Evolutionary conservation across 345 rosid species (phyloP).

Genomic region (Chamaenerion angustifolium): DNA sequence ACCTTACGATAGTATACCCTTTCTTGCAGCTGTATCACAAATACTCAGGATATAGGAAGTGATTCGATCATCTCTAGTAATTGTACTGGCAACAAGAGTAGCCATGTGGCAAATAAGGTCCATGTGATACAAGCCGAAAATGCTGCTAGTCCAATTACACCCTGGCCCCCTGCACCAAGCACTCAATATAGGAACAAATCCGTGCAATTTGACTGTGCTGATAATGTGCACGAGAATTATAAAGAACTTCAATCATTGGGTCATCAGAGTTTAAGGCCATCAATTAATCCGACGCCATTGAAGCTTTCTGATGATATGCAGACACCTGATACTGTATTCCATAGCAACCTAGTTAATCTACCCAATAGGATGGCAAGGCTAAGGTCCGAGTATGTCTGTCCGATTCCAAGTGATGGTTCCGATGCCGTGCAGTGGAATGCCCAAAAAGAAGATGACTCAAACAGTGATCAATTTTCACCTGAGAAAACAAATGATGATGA

Average conservation of each 20-base stretch:
- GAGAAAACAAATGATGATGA: conserved; percentile 20
- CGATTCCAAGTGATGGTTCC: conserved; percentile 31
- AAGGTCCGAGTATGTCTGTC: conserved; percentile 65
- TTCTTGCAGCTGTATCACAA: conserved; percentile 39
- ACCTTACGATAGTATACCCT: no score
- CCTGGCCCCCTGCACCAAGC: no score
- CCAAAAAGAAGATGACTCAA: conserved; percentile 11
- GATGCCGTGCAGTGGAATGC: conserved; percentile 28
- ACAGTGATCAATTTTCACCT: not conserved
- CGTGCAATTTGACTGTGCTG: conserved; percentile 35
- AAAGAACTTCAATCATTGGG: conserved; percentile 4
- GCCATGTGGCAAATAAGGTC: conserved; percentile 13
- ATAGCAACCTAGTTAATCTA: conserved; percentile 31
- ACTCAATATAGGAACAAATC: no score
- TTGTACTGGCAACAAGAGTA: conserved; percentile 22
- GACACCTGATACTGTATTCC: conserved; percentile 89
- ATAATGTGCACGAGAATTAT: conserved; percentile 21
- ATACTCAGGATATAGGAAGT: conserved; percentile 16
- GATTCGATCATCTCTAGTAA: conserved; percentile 23
- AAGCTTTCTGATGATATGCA: conserved; percentile 86
- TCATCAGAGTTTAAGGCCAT: conserved; percentile 18
- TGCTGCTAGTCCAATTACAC: no score
- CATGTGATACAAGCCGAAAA: conserved; percentile 6
- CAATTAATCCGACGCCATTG: conserved; percentile 56
- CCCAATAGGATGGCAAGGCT: conserved; percentile 40